Base-by-base conservation (phyloP, 2,329 filamentous ascomycete species). In the Colletotrichum sojae region DNA sequence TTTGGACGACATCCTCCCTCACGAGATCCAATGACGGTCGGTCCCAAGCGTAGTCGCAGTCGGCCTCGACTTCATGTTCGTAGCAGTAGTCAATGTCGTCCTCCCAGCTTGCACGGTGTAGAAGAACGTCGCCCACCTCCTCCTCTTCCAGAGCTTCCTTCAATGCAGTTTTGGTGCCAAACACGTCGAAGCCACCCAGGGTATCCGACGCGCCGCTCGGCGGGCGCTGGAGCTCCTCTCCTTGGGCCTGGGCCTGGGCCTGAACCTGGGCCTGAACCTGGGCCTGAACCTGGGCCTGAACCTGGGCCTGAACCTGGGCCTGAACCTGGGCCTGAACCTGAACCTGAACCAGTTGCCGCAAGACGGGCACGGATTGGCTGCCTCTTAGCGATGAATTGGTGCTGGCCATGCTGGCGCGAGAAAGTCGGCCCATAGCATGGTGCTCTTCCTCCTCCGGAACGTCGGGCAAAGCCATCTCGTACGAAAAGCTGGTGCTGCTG, bases 21-120 rank as follows among this genome's bases (percentile, higher is more conserved):
- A 73, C 76, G 48, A 82, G 69, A 55, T 90, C 88, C 60, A 86
- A 73, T 0, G 88, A 90, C 3, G 84, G 81, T 16, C 86, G 85
- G 67, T 90, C 88, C 89, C 89, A 91, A 52, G 89, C 86, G 73
- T 90, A 91, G 70, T 91, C 86, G 74, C 88, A 91, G 76, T 91
- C 83, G 8, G 89, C 90, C 76, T 92, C 90, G 13, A 86, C 89
- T 72, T 89, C 90, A 73, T 92, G 88, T 72, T 91, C 89, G 74
- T 92, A 92, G 75, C 88, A 91, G 77, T 91, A 92, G 75, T 92
- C 90, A 70, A 92, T 91, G 71, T 89, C 89, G 60, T 91, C 89
- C 73, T 92, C 90, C 90, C 90, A 92, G 72, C 82, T 90, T 73
- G 85, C 84, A 8, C 79, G 78, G 22, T 76, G 73, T n/a, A 79